phyloP scores from a whole-genome alignment of 2,329 filamentous ascomycete genomes.

The Shiraia bambusicola region DNA sequence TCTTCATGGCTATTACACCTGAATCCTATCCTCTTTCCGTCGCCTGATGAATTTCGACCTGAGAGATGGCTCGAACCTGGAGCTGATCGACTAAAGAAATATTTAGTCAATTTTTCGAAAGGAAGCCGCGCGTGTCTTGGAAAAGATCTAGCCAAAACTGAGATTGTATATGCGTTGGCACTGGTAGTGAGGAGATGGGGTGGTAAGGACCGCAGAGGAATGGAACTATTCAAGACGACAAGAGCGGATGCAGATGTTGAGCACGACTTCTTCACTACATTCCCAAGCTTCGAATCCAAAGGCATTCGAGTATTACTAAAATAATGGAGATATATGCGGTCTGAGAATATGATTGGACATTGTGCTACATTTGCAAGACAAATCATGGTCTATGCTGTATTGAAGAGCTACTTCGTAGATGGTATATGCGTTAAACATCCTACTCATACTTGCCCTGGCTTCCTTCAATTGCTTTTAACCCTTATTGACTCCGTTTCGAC shows the following conservation, averaged over 20 bases:
- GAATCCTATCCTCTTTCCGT: constrained; percentile 22
- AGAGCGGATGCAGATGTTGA: constrained; percentile 19
- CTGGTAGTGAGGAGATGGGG: constrained; percentile 7
- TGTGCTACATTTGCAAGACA: too few species aligned
- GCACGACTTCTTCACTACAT: constrained; percentile 30
- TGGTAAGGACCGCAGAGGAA: background rate
- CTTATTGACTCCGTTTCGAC: too few species aligned
- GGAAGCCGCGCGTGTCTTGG: constrained; percentile 47
- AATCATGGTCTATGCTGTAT: too few species aligned
- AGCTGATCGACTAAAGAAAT: constrained; percentile 27
- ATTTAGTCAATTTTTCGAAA: constrained; percentile 43
- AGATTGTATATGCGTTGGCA: constrained; percentile 23
- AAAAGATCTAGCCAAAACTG: constrained; percentile 36
- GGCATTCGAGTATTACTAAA: constrained; percentile 15
- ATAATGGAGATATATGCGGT: background rate
- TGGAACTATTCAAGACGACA: constrained; percentile 27
- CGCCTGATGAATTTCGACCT: constrained; percentile 20
- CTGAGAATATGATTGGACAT: background rate
- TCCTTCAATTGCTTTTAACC: too few species aligned
- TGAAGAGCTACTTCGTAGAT: too few species aligned
- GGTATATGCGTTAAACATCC: too few species aligned
- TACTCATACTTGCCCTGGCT: too few species aligned
- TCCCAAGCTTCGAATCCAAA: constrained; percentile 12
- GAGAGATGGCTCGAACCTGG: constrained; percentile 31
- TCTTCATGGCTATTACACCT: constrained; percentile 18